Evolutionary conservation across 2,329 filamentous ascomycete genomes (phyloP).

Genomic region (Calonectria henricotiae): DNA sequence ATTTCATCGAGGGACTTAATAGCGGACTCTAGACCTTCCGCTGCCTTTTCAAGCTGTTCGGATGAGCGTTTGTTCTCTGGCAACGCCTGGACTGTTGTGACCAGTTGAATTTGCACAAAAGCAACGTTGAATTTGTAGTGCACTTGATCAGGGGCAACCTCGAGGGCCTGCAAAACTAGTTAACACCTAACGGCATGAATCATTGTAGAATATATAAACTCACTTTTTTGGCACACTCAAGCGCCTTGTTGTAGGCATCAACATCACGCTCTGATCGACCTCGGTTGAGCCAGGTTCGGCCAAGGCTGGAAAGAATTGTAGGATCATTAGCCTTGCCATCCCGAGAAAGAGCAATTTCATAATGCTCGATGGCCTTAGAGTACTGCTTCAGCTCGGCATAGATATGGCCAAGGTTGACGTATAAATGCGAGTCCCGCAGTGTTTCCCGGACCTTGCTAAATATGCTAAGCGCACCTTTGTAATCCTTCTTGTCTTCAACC

Average conservation of each 20-base stretch:
- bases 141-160: constrained; percentile 84
- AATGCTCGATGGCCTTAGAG: constrained; percentile 93
- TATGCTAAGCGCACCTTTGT: constrained; percentile 85
- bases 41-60: constrained; percentile 85
- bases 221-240: constrained; percentile 77
- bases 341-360: constrained; percentile 87
- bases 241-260: constrained; percentile 71
- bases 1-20: constrained; percentile 81
- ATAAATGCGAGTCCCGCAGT: constrained; percentile 88
- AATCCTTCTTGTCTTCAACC: constrained; percentile 94
- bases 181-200: constrained; percentile 29
- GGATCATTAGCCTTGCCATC: constrained; percentile 83
- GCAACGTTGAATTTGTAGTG: constrained; percentile 98
- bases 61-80: constrained; percentile 84
- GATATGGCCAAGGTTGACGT: constrained; percentile 93
- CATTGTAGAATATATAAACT: constrained; percentile 40
- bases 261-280: constrained; percentile 76
- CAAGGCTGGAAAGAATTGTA: constrained; percentile 87
- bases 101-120: constrained; percentile 96
- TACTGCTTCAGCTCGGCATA: constrained; percentile 93
- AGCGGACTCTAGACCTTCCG: constrained; percentile 86
- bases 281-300: constrained; percentile 88
- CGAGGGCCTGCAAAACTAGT: constrained; percentile 74
- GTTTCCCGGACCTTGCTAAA: constrained; percentile 94
- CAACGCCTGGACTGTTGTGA: constrained; percentile 83